Evolutionary conservation across 371 early-diverging fungal species (phyloP).

Genomic region (Choanephora cucurbitarum): DNA sequence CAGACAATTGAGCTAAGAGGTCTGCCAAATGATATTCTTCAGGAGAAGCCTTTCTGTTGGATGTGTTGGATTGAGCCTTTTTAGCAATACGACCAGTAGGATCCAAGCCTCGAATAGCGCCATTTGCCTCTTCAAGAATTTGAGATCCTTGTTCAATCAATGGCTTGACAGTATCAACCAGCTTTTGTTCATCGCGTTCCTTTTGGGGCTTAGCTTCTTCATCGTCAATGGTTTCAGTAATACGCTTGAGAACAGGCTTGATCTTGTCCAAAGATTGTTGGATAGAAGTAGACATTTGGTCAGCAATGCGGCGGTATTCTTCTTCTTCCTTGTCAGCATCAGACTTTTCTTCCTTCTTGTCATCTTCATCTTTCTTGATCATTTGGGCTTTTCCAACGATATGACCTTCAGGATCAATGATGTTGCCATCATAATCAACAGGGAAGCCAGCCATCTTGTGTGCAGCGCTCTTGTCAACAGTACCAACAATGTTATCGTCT

Average conservation of each 20-base stretch:
- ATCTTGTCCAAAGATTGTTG: constrained; percentile 32
- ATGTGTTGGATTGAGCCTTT: constrained; percentile 25
- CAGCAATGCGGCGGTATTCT: constrained; percentile 29
- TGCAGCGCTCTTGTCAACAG: constrained; percentile 18
- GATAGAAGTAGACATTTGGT: constrained; percentile 21
- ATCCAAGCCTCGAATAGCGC: constrained; percentile 34
- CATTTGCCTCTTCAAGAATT: constrained; percentile 30
- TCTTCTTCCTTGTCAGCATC: constrained; percentile 28
- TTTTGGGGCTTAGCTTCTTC: constrained; percentile 32
- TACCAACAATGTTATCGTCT: constrained; percentile 27
- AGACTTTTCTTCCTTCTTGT: constrained; percentile 6
- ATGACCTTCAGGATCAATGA: constrained; percentile 27
- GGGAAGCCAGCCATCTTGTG: constrained; percentile 20
- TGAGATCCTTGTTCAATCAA: constrained; percentile 35
- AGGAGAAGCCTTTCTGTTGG: constrained; percentile 27
- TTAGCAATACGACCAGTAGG: constrained; percentile 33
- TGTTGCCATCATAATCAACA: constrained; percentile 29
- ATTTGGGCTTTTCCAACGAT: constrained; percentile 30
- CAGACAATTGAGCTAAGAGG: constrained; percentile 28
- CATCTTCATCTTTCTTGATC: constrained; percentile 7
- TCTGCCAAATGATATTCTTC: constrained; percentile 35
- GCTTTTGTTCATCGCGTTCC: constrained; percentile 33
- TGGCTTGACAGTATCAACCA: constrained; percentile 30
- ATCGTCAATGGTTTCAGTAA: constrained; percentile 28
- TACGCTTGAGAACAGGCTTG: constrained; percentile 28